Evolutionary conservation across 257 asterid genomes (phyloP), one percentile per base, ranked within the genome.

Genomic region (Pogostemon cablin): DNA sequence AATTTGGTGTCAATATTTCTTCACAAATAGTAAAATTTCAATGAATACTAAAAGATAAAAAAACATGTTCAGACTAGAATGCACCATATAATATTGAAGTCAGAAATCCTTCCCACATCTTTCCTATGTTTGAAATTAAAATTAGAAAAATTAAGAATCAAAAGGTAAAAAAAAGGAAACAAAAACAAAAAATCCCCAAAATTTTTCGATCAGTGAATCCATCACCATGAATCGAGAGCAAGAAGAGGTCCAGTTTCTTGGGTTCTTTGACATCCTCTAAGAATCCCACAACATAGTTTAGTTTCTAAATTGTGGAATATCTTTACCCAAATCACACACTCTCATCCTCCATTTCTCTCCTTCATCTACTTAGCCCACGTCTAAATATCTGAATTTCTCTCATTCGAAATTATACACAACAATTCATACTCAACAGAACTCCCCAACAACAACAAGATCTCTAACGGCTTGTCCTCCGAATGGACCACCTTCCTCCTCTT

Each of bases 161-260:
- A 15, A 15, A 15, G 17, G 17, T 15, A 15, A 15, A 15, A 15
- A 15, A 15, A 15, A 15, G 17, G 17, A 15, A 15, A 15, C 17
- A 15, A 15, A 0, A 15, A 0, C 7, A 58, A 54, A 71, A 65
- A 10, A 3, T 66, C 52, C 2, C 15, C 6, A 41, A 1, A 15
- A 15, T 15, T 15, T 15, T 15, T 15, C 17, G 17, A 65, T 2
- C 38, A 32, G 17, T 3, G 4, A 68, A 44, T 10, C 46, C 37
- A 40, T 4, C 10, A 8, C n/a, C 82, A 91, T 92, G 98, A 91
- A 92, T 55, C 86, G 83, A 77, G 96, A 87, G 68, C 96, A 92
- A 62, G 96, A 89, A 32, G 95, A 92, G 62, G 80, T 87, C 74
- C 96, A 89, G 56, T 87, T 81, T 59, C 86, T 92, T 2, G 92